Evolutionary conservation across 495 filamentous ascomycete species (phyloP), one percentile per base, ranked within the genome.

Genomic region (Penicillium ucsense): DNA sequence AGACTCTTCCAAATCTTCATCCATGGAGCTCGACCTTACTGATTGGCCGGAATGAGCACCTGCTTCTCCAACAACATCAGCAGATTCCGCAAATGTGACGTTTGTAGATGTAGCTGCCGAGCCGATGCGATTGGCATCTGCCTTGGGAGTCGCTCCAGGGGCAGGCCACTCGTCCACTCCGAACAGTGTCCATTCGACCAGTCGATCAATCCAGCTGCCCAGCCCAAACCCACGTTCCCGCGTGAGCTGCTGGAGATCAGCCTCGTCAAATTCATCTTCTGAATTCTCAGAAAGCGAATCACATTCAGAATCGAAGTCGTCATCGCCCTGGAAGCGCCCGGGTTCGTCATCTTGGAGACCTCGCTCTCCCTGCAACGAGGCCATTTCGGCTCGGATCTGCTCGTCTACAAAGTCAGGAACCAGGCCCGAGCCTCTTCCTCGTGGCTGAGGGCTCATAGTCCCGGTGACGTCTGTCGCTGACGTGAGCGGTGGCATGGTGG

Each of bases 141-240:
- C 20, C 11, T 12, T 9, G 29, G 38, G 33, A 29, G 54, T 9
- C 0, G 42, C 45, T 29, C 39, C 45, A 46, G 61, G 33, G 5
- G 51, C 47, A 33, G 67, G 63, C 58, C 61, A 68, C 53, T 86
- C 83, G 35, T 85, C 78, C 7, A 88, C 82, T 6, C 82, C 78
- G 62, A 92, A 91, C 11, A 92, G 63, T 10, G 81, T 84, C 77
- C 87, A 89, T 5, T 82, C 83, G 35, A 89, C 76, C 48, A 89
- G 55, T 40, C 76, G 73, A 53, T 86, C 86, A 52, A 95, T 74
- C 81, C 84, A 88, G 7, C 78, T 75, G 0, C 84, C 84, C n/a
- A 89, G 64, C 4, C 84, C 82, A 45, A 80, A 81, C 38, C 77
- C 78, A n/a, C 74, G 75, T 48, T 79, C 72, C 45, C 74, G 66